A percentile compares a stretch with the other conserved stretches of the same genome.
These are phyloP conservation scores for Biscogniauxia marginata DNA, from an alignment of 2,329 filamentous ascomycete genomes.

Conservation along the genomic window DNA sequence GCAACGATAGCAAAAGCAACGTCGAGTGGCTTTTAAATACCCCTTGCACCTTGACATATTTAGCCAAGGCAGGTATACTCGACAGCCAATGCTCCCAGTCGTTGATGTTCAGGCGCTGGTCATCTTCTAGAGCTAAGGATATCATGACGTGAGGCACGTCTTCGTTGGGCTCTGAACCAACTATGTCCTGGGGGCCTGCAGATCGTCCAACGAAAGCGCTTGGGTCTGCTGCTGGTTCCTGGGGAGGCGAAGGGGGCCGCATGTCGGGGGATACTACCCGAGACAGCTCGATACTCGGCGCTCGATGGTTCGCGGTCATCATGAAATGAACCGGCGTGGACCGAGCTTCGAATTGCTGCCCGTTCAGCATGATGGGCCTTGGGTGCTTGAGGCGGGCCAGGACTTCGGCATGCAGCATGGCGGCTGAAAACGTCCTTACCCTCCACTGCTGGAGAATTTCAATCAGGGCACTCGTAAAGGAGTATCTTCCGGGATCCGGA, in stretches of 20 bases:
- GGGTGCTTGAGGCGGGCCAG: conserved; percentile 60
- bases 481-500: conserved; percentile 58
- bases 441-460: conserved; percentile 60
- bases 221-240: conserved; percentile 23
- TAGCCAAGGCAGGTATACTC: conserved; percentile 56
- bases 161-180: conserved; percentile 48
- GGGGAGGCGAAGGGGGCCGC: conserved; percentile 38
- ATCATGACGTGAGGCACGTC: conserved; percentile 61
- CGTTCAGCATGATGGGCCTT: conserved; percentile 55
- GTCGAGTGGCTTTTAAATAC: conserved; percentile 63
- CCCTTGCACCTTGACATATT: conserved; percentile 60
- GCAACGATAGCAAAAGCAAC: conserved; percentile 55
- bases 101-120: conserved; percentile 55
- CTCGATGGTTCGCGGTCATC: conserved; percentile 61
- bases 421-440: conserved; percentile 53
- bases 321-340: conserved; percentile 62
- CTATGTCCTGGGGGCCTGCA: conserved; percentile 26
- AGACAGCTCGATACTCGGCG: conserved; percentile 56
- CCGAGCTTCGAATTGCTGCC: conserved; percentile 56
- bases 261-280: conserved; percentile 36
- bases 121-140: conserved; percentile 56
- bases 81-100: conserved; percentile 59
- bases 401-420: conserved; percentile 60
- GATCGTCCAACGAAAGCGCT: conserved; percentile 29
- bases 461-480: conserved; percentile 58